phyloP scores from a whole-genome alignment of 1,284 basidiomycete species.

The Coriolopsis trogii region DNA sequence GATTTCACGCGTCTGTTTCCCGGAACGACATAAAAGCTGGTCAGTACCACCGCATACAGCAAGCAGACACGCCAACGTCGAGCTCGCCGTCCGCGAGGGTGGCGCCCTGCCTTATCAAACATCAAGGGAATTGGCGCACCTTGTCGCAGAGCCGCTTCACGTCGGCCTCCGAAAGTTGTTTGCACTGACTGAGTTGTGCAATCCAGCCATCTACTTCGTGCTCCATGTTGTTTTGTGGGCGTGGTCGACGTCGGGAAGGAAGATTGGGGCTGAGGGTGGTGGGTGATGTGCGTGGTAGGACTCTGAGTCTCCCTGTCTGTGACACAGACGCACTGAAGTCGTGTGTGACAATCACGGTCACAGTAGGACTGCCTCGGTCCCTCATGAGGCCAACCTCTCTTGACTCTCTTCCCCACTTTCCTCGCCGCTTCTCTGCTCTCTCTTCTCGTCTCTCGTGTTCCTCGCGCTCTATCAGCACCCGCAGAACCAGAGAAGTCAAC shows the following conservation, averaged over 20 bases:
- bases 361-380: slow-evolving; percentile 15
- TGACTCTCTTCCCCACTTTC: slow-evolving; percentile 16
- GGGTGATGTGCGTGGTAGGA: slow-evolving; percentile 30
- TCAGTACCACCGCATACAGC: slow-evolving; percentile 20
- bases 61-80: slow-evolving; percentile 14
- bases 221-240: slow-evolving; percentile 55
- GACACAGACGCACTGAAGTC: slow-evolving; percentile 14
- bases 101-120: slow-evolving; percentile 35
- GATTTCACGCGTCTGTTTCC: slow-evolving; percentile 88
- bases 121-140: slow-evolving; percentile 55
- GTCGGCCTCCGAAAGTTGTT: slow-evolving; percentile 94
- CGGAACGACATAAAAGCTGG: slow-evolving; percentile 18
- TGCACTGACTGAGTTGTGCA: slow-evolving; percentile 96
- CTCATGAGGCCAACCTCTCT: slow-evolving; percentile 8
- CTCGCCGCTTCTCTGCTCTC: slow-evolving; percentile 1
- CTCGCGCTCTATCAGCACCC: slow-evolving; percentile 3
- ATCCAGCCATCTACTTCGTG: slow-evolving; percentile 94
- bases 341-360: slow-evolving; percentile 19
- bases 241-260: slow-evolving; percentile 12
- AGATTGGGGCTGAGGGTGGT: slow-evolving; percentile 24
- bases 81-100: slow-evolving; percentile 15
- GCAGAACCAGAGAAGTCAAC: neutral
- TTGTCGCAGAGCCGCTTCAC: slow-evolving; percentile 99
- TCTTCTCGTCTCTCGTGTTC: slow-evolving; percentile 1
- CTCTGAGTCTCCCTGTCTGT: slow-evolving; percentile 17